A percentile compares a stretch with the other conserved stretches of the same genome.
These are phyloP conservation scores for Plenodomus biglobosus DNA, from an alignment of 2,329 filamentous ascomycete genomes.

Conservation along the genomic window DNA sequence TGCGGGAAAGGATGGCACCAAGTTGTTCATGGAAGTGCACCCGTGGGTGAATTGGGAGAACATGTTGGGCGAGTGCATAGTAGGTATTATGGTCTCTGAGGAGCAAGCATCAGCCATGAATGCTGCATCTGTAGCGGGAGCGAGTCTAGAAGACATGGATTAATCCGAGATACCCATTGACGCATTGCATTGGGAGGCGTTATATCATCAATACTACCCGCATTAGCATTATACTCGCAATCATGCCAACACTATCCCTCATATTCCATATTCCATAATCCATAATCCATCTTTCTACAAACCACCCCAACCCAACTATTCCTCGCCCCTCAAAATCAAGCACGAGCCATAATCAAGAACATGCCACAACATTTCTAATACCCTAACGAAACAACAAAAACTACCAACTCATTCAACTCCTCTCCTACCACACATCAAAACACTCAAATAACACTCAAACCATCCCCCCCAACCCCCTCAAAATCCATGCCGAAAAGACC, in stretches of 20 bases:
- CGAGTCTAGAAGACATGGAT: conserved; percentile 62
- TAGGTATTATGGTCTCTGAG: conserved; percentile 63
- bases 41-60: conserved; percentile 71
- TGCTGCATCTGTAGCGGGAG: conserved; percentile 13
- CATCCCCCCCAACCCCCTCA: background rate
- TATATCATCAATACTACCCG: background rate
- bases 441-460: background rate
- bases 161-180: conserved; percentile 41
- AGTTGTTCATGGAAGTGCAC: conserved; percentile 65
- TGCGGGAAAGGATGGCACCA: conserved; percentile 68
- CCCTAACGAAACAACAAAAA: too few relatives aligned
- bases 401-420: too few relatives aligned
- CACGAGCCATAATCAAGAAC: too few relatives aligned
- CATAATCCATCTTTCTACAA: too few relatives aligned
- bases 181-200: conserved; percentile 7
- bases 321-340: too few relatives aligned
- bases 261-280: too few relatives aligned
- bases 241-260: too few relatives aligned
- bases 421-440: background rate
- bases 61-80: conserved; percentile 62
- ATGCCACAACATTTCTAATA: too few relatives aligned
- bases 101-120: conserved; percentile 40
- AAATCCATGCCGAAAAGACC: background rate
- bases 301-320: too few relatives aligned
- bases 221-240: too few relatives aligned